A percentile compares a stretch with the other conserved stretches of the same genome.
These are phyloP conservation scores for Sequoia sempervirens DNA, from an alignment of 75 land plant species.

Conservation along the genomic window DNA sequence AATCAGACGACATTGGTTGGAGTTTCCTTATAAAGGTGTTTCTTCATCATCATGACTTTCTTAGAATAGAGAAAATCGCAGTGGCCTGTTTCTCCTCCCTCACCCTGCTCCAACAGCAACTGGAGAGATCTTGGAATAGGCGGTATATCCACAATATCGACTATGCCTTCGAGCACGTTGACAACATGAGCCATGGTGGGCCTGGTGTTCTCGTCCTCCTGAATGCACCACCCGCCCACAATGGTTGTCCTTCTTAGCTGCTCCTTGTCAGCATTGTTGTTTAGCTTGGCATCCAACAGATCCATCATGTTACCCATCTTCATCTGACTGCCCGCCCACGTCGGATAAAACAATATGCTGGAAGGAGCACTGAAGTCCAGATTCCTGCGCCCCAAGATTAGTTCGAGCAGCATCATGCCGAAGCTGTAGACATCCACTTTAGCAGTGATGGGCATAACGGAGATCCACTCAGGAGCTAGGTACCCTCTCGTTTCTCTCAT, in stretches of 20 bases:
- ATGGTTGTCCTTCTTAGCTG: conserved; percentile 43
- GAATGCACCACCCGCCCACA: conserved; percentile 79
- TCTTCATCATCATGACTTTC: background rate
- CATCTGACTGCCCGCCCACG: conserved; percentile 54
- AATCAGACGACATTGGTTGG: background rate
- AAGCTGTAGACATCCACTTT: conserved; percentile 83
- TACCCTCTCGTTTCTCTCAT: conserved; percentile 69
- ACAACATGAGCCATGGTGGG: conserved; percentile 82
- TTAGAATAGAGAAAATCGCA: background rate
- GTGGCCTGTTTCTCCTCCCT: background rate
- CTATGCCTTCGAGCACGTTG: conserved; percentile 71
- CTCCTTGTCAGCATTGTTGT: conserved; percentile 17
- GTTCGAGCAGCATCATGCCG: conserved; percentile 72
- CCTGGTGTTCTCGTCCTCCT: conserved; percentile 46
- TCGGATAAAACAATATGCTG: conserved; percentile 49
- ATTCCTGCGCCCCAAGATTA: conserved; percentile 48
- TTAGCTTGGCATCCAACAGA: conserved; percentile 31
- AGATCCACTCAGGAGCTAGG: conserved; percentile 69
- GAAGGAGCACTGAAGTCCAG: conserved; percentile 23
- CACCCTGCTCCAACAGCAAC: background rate
- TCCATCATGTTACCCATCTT: conserved; percentile 43
- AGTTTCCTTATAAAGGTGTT: background rate
- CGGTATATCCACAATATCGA: conserved; percentile 25
- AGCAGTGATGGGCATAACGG: conserved; percentile 30
- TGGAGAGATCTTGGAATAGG: background rate